Evolutionary conservation across 768 basidiomycete genomes (phyloP).

Genomic region (Chiua virens): DNA sequence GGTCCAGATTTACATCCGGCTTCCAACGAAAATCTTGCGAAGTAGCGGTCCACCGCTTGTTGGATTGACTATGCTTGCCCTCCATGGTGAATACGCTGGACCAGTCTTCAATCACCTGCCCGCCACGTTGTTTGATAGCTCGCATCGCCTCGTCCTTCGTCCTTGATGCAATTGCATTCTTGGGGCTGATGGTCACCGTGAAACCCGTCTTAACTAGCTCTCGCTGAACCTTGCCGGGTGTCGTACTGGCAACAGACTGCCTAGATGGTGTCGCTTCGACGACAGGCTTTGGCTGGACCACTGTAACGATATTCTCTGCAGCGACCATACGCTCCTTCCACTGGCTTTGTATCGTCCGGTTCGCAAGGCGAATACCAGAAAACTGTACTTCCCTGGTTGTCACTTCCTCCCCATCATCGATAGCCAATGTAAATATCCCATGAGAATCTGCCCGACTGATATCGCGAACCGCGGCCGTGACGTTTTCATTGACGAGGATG

Average conservation of each 20-base stretch:
- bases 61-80: constrained; percentile 43
- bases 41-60: constrained; percentile 54
- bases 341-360: constrained; percentile 45
- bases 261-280: constrained; percentile 50
- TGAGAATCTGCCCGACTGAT: constrained; percentile 31
- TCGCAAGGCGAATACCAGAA: constrained; percentile 48
- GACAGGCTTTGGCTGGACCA: constrained; percentile 35
- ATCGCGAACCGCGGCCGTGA: constrained; percentile 32
- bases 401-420: constrained; percentile 38
- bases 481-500: constrained; percentile 32
- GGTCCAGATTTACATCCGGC: constrained; percentile 37
- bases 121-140: constrained; percentile 52
- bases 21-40: constrained; percentile 47
- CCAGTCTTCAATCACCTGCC: constrained; percentile 64
- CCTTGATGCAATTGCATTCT: constrained; percentile 35
- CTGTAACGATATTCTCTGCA: constrained; percentile 43
- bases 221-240: constrained; percentile 36
- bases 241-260: constrained; percentile 39
- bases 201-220: constrained; percentile 53
- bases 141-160: constrained; percentile 44
- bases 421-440: constrained; percentile 36
- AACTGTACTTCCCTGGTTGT: constrained; percentile 31
- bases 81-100: constrained; percentile 53
- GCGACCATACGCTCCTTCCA: constrained; percentile 57
- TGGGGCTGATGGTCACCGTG: constrained; percentile 52